These are phyloP conservation scores for Adansonia grandidieri DNA, from an alignment of 441 rosid species.

Conservation along the genomic window DNA sequence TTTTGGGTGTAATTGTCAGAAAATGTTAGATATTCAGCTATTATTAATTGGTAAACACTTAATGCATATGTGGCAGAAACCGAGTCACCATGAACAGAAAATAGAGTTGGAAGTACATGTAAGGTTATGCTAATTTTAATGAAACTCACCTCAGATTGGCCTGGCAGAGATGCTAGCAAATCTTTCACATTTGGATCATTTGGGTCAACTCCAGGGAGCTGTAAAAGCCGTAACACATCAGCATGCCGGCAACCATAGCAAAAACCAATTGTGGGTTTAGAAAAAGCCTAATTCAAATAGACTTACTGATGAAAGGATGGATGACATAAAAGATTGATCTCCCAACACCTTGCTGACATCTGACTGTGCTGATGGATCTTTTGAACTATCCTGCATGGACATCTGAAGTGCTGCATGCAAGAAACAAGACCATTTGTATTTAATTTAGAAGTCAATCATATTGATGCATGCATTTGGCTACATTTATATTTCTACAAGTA, in stretches of 20 bases:
- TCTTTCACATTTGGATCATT: conserved; percentile 59
- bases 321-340: conserved; percentile 63
- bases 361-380: conserved; percentile 30
- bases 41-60: neutral
- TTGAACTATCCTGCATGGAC: conserved; percentile 50
- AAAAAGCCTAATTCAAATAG: neutral
- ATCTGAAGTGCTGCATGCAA: conserved; percentile 54
- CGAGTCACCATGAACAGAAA: neutral
- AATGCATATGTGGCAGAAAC: neutral
- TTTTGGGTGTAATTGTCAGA: neutral
- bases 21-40: neutral
- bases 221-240: conserved; percentile 17
- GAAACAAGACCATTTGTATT: neutral
- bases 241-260: neutral
- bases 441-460: neutral
- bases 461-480: conserved; percentile 12
- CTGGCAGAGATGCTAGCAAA: conserved; percentile 55
- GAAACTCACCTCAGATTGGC: conserved; percentile 51
- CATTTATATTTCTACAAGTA: neutral
- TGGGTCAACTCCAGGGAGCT: conserved; percentile 72
- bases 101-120: neutral
- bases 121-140: neutral
- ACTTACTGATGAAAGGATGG: conserved; percentile 62
- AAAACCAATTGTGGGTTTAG: neutral
- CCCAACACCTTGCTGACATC: conserved; percentile 45